Evolutionary conservation across 2,329 filamentous ascomycete genomes (phyloP), one percentile per base, ranked within the genome.

Genomic region (Xylaria sp.): DNA sequence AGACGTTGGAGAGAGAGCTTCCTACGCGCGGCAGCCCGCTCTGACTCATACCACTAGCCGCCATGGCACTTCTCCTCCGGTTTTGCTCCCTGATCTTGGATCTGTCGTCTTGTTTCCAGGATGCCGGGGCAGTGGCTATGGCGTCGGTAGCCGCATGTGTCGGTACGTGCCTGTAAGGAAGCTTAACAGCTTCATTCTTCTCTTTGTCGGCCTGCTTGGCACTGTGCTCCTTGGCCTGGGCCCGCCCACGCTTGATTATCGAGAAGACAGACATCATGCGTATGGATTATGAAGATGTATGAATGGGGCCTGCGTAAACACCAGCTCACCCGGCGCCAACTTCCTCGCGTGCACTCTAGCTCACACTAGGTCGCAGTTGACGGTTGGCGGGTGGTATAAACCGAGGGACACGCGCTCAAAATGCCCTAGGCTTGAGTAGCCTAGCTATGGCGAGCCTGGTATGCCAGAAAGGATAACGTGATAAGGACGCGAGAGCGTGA

Each of bases 91-190:
- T 73, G 55, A 86, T 84, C 63, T 74, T 80, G 23, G 74, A 70
- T 45, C 79, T 76, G 67, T 86, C 83, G 12, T 78, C 77, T 7
- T 77, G 69, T 62, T 80, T 81, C 79, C 81, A 86, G 66, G 78
- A 80, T 1, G 81, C 77, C 9, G 85, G 85, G 2, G 83, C 83
- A 31, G 81, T 82, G 21, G 80, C 78, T 45, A 88, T 75, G 45
- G 86, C 85, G 73, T 89, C 86, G 12, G 79, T 72, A 47, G 84
- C 84, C 28, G 87, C 87, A 71, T 89, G 87, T 14, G 79, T 87
- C n/a, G 86, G 85, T 19, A 87, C 75, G 71, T 89, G 87, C 55
- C 78, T 82, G 74, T 89, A 89, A 12, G 83, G 79, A n/a, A 76
- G 65, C 56, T 79, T 78, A 38, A 74, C 71, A 19, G 72, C 54